A percentile compares a stretch with the other conserved stretches of the same genome.
Evolutionary conservation across 2,329 filamentous ascomycete genomes (phyloP).

Genomic region (Apiospora marii): DNA sequence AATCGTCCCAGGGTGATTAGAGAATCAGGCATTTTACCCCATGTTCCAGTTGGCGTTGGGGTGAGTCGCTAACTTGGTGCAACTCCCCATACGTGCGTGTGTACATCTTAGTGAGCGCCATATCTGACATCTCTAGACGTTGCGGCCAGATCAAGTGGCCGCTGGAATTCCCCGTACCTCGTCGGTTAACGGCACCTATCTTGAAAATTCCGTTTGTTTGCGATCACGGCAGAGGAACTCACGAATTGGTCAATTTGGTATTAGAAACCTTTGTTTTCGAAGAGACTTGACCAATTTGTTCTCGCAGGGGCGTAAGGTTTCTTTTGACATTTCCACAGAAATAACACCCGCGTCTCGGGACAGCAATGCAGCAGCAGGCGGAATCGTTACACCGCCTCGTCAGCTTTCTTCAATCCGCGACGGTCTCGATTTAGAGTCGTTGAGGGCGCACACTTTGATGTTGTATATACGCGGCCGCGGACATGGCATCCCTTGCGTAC

Average conservation of each 20-base stretch:
- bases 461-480: background rate
- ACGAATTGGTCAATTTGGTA: no score
- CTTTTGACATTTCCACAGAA: background rate
- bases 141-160: no score
- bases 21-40: background rate
- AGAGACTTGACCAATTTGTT: no score
- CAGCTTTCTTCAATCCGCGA: background rate
- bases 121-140: background rate
- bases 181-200: no score
- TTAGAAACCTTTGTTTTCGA: no score
- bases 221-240: no score
- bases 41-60: constrained; percentile 2
- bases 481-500: background rate
- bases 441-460: background rate
- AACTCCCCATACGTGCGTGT: background rate
- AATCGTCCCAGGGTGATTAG: background rate
- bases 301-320: background rate
- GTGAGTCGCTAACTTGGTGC: background rate
- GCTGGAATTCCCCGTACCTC: no score
- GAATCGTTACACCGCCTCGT: background rate
- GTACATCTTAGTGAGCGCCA: background rate
- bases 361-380: background rate
- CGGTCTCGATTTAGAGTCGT: background rate
- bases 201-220: no score
- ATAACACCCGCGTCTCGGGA: background rate